Evolutionary conservation across 495 filamentous ascomycete species (phyloP), one percentile per base, ranked within the genome.

Genomic region (Sphaerosporella brunnea): DNA sequence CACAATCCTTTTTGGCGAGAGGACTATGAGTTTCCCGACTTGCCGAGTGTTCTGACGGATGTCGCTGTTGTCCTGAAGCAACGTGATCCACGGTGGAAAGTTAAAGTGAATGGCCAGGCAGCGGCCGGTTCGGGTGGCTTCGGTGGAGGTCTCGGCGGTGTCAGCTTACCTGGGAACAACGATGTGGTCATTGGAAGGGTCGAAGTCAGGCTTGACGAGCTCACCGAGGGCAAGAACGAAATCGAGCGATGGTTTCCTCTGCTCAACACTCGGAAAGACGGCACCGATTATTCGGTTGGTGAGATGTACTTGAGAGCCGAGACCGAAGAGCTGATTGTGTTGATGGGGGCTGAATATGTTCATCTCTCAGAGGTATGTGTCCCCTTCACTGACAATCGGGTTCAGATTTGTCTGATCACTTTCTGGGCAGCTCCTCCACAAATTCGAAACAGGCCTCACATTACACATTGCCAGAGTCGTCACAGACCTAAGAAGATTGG

Each of bases 1-100:
- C 75, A 73, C 42, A 84, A 77, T 57, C 90, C 86, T 0, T 93
- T 96, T 53, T 99, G 92, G 90, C 72, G 86, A 23, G 90, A 96
- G 66, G 85, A 88, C 35, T 87, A 84, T 54, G 75, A 81, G 38
- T 94, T 95, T 58, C 66, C 68, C 34, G 87, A 95, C 63, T 69
- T 97, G 13, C 85, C 90, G 2, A 70, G 83, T 0, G 72, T 82
- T 7, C 60, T 92, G 30, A 86, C 82, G 7, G 82, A 75, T 56
- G 73, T 82, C 7, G 82, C 79, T n/a, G 70, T 97, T 43, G 68
- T 88, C 1, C 63, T 97, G 40, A 97, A 93, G 61, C 75, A 71
- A 52, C 62, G 78, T n/a, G 71, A 77, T 44, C 65, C 64, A 10
- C 46, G 55, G 34, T 59, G 55, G 52, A 62, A 56, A 38, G 56